Evolutionary conservation across 176 grass and related monocot species (phyloP).

Genomic region (Lolium multiflorum): DNA sequence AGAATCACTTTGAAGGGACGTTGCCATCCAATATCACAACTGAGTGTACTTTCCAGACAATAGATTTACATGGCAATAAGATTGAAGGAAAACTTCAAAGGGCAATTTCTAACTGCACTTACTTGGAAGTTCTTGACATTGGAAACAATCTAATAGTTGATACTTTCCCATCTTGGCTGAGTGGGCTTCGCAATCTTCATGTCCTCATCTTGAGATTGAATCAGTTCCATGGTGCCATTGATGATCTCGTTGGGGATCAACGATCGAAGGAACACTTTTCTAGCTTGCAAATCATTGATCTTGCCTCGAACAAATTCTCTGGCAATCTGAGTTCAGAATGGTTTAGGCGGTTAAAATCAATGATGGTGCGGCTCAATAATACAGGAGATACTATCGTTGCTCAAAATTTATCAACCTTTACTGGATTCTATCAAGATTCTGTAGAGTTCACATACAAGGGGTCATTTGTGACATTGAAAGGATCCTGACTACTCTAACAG

Average conservation of each 20-base stretch:
- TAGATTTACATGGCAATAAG: conserved; percentile 45
- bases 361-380: not conserved
- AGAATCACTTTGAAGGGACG: conserved; percentile 40
- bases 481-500: not conserved
- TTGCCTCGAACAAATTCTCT: conserved; percentile 15
- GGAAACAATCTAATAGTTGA: conserved; percentile 9
- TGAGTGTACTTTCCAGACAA: not conserved
- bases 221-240: not conserved
- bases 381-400: rapidly evolving
- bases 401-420: not conserved
- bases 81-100: not conserved
- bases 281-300: conserved; percentile 42
- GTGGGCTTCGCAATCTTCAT: not conserved
- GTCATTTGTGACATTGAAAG: rapidly evolving
- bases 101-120: not conserved
- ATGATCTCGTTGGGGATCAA: not conserved
- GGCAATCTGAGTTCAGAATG: conserved; percentile 1
- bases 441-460: not conserved
- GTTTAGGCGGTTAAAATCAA: not conserved
- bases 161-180: conserved; percentile 36
- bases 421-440: not conserved
- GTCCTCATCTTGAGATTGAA: conserved; percentile 40
- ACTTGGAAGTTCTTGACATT: conserved; percentile 20
- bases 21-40: not conserved
- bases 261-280: not conserved